Evolutionary conservation across 2,329 filamentous ascomycete species (phyloP).

Genomic region (Aspergillus luchuensis): DNA sequence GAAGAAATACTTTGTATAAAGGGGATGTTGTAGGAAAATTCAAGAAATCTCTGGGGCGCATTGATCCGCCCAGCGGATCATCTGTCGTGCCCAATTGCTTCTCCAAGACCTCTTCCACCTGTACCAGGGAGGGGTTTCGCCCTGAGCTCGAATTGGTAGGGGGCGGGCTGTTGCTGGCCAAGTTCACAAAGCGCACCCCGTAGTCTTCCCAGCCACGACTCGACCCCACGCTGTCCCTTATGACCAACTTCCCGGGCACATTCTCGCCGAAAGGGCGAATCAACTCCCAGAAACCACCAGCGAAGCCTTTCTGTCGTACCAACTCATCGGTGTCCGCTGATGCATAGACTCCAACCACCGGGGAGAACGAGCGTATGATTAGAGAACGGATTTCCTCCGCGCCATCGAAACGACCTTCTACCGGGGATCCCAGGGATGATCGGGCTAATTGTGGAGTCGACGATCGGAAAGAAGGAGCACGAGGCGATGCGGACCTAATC

Average conservation of each 20-base stretch:
- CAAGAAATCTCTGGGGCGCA: slow-evolving; percentile 34
- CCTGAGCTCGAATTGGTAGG: slow-evolving; percentile 42
- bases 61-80: slow-evolving; percentile 43
- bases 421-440: slow-evolving; percentile 47
- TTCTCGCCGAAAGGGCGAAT: slow-evolving; percentile 88
- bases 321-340: slow-evolving; percentile 83
- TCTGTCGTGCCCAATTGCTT: slow-evolving; percentile 77
- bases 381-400: slow-evolving; percentile 63
- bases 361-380: slow-evolving; percentile 82
- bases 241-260: slow-evolving; percentile 82
- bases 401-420: slow-evolving; percentile 56
- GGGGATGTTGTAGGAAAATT: slow-evolving; percentile 60
- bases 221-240: slow-evolving; percentile 85
- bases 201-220: slow-evolving; percentile 87
- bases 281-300: slow-evolving; percentile 78
- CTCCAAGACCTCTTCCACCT: slow-evolving; percentile 79
- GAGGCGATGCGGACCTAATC: slow-evolving; percentile 69
- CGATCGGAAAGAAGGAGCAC: slow-evolving; percentile 60
- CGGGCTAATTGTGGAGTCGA: slow-evolving; percentile 54
- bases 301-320: slow-evolving; percentile 79
- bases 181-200: slow-evolving; percentile 77
- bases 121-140: slow-evolving; percentile 44
- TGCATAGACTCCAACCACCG: slow-evolving; percentile 83
- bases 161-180: slow-evolving; percentile 51
- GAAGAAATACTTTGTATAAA: slow-evolving; percentile 83